Conservation (phyloP, 106 monocot species). For the Dendrobium huoshanense region DNA sequence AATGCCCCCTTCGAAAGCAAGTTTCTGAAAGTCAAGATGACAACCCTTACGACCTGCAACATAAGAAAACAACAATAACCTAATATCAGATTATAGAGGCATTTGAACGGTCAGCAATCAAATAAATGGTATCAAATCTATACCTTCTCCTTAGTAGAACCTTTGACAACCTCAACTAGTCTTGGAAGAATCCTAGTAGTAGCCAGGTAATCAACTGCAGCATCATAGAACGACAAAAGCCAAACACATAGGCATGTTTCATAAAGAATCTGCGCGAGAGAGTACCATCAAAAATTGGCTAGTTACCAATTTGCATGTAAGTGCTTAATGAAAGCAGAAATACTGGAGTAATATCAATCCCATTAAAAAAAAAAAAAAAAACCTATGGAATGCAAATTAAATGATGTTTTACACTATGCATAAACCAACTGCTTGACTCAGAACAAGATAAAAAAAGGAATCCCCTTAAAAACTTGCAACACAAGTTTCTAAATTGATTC, state of each 20-base stretch:
- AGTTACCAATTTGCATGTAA: not conserved
- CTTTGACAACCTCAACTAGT: slow-evolving; percentile 84
- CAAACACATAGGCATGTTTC: slow-evolving; percentile 96
- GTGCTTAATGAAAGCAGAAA: not conserved
- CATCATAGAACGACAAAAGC: slow-evolving; percentile 94
- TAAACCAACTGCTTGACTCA: not conserved
- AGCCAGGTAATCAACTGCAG: slow-evolving; percentile 75
- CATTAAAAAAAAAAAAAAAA: not conserved
- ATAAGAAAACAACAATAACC: not conserved
- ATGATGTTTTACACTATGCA: not conserved
- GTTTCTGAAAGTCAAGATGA: slow-evolving; percentile 83
- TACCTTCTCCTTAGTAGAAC: slow-evolving; percentile 97
- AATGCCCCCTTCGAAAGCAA: slow-evolving; percentile 69
- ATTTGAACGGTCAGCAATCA: not conserved
- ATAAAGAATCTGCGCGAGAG: slow-evolving; percentile 78
- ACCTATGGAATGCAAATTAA: not conserved
- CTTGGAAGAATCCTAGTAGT: slow-evolving; percentile 74
- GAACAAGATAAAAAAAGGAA: not conserved
- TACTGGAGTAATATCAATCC: not conserved
- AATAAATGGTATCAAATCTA: not conserved
- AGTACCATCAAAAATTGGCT: not conserved
- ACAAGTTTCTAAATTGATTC: no score
- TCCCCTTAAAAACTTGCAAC: not conserved
- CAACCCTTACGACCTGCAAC: slow-evolving; percentile 89
- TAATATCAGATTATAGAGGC: not conserved